Evolutionary conservation across 2,329 filamentous ascomycete genomes (phyloP), one percentile per base, ranked within the genome.

Genomic region (Apiospora sp.): DNA sequence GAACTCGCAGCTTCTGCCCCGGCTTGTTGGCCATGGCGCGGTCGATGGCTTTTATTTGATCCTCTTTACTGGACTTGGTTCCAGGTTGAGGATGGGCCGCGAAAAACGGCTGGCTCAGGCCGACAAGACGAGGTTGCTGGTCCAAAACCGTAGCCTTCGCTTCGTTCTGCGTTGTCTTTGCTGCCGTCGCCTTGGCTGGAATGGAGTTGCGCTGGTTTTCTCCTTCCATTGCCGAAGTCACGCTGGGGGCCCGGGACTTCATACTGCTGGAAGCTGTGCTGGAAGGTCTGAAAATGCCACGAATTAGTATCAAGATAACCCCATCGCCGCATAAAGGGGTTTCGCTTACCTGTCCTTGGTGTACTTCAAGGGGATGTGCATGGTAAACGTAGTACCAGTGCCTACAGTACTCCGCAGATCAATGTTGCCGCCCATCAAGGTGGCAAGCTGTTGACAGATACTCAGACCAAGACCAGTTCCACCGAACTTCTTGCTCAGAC

Each of bases 401-500:
- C 92, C 93, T 22, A 93, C 85, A 8, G 90, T 89, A 78, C 94
- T 97, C 74, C 87, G 88, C 48, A 98, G 84, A 3, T 86, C 86
- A 69, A 98, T 93, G 0, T 85, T 89, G 13, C 95, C 95, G 69
- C 91, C 92, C 94, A 98, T 97, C 22, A 98, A 84, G 22, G 86
- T 90, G 3, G 94, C 93, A 49, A 98, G 85, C 80, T 98, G 95
- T 27, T 94, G 92, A 82, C 94, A 97, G 77, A 98, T 98, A 78
- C 93, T 96, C 71, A 98, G 82, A 1, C 95, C 95, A 1, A 98
- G 85, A 4, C 95, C 95, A 0, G 95, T 98, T 22, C 95, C 95
- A 24, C 94, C 94, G 79, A 92, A 97, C 79, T 96, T 96, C 81
- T 94, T 97, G 84, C 93, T 97, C 22, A 98, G 84, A 0, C 94